These are phyloP conservation scores for Termitomyces sp. DNA, from an alignment of 768 basidiomycete genomes.

Conservation along the genomic window DNA sequence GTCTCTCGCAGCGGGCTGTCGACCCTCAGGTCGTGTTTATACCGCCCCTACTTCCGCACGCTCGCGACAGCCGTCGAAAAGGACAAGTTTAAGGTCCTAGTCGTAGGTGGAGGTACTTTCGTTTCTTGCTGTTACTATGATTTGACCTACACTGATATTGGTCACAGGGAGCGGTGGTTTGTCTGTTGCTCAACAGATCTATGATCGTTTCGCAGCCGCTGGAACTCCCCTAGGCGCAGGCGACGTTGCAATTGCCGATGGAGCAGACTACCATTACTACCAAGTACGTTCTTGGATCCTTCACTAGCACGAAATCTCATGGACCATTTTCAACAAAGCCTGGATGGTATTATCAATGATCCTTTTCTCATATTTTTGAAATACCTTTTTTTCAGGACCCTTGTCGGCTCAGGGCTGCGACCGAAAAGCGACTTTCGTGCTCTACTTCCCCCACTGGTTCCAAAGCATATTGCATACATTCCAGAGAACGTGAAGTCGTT, in stretches of 20 bases:
- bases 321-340: slow-evolving; percentile 49
- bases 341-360: slow-evolving; percentile 64
- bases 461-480: slow-evolving; percentile 69
- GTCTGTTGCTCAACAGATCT: slow-evolving; percentile 84
- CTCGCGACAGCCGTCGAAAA: slow-evolving; percentile 35
- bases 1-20: slow-evolving; percentile 12
- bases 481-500: slow-evolving; percentile 72
- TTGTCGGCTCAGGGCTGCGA: slow-evolving; percentile 86
- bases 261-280: slow-evolving; percentile 81
- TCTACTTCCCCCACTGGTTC: slow-evolving; percentile 69
- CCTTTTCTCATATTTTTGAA: neutral
- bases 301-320: neutral
- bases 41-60: slow-evolving; percentile 6
- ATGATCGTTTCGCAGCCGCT: slow-evolving; percentile 70
- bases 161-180: slow-evolving; percentile 75
- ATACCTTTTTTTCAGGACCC: slow-evolving; percentile 56
- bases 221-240: slow-evolving; percentile 65
- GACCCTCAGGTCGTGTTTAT: neutral
- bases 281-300: slow-evolving; percentile 44
- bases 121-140: slow-evolving; percentile 1
- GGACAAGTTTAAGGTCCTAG: slow-evolving; percentile 76
- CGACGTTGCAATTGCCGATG: slow-evolving; percentile 87
- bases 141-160: slow-evolving; percentile 5
- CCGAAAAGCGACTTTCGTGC: slow-evolving; percentile 67
- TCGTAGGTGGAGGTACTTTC: slow-evolving; percentile 81